Evolutionary conservation across 2,329 filamentous ascomycete genomes (phyloP), one percentile per base, ranked within the genome.

Genomic region (Leptographium flavum): DNA sequence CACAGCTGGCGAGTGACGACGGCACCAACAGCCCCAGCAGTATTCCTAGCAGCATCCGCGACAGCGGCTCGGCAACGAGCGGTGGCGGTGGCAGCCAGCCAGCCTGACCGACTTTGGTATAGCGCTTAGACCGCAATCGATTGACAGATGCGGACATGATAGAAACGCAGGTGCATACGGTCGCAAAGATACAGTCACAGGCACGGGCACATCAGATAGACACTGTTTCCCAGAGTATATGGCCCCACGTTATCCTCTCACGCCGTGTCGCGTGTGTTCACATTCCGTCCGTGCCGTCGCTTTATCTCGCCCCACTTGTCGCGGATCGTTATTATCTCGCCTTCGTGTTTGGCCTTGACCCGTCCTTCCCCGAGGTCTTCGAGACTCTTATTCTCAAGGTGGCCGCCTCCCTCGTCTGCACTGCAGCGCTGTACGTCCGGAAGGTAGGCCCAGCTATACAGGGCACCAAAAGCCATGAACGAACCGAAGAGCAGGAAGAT

Each of bases 371-470:
- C 69, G 6, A 73, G 60, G 42, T 71, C 69, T 51, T 73, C 70
- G 3, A 73, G 61, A 35, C 60, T 67, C 54, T 68, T 70, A 2
- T 64, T 65, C 54, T 68, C 67, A 27, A 49, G 32, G 9, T 15
- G 45, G 37, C 68, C n/a, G 35, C 17, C 10, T 6, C 5, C n/a
- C n/a, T 4, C 56, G 52, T 58, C 58, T 9, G 58, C 31, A 32
- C 7, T 22, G 39, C 39, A 30, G 19, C 67, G 60, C 55, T 73
- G 68, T 1, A 66, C 54, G 43, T 73, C 63, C 4, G 70, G 70
- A 21, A 73, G 56, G 47, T 71, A 73, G 1, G 67, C 68, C 69
- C 69, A 73, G 10, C 69, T 69, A 54, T 63, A 71, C 28, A 71
- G 52, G 28, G 69, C 69, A 3, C 70, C 70, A 9, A 69, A 54